Evolutionary conservation across 2,329 filamentous ascomycete genomes (phyloP), one percentile per base, ranked within the genome.

Genomic region (Botrytis galanthina): DNA sequence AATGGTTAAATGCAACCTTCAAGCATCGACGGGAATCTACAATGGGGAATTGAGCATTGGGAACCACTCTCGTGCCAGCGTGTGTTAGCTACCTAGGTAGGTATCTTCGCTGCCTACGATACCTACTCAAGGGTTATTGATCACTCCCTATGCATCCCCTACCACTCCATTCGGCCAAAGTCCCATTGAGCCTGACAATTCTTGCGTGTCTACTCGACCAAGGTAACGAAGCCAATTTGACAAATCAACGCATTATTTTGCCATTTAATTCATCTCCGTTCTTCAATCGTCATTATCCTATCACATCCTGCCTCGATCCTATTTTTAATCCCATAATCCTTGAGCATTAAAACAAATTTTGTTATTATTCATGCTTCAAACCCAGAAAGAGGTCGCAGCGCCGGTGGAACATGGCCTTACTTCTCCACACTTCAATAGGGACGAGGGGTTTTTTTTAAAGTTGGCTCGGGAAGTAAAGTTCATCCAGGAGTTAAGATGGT

Each of bases 201-300:
- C 63, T 66, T 18, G 37, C 37, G 20, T 44, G 26, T 42, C 39
- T n/a, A 18, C n/a, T 29, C 51, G 51, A 57, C 14, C 18, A 42
- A 61, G 62, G 42, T n/a, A 35, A 66, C 51, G 44, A 18, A 29
- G 37, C 22, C 48, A 57, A 42, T 39, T 44, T 59, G 60, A 29
- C 20, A 20, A 57, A 29, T 22, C 70, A 59, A 72, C 59, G 70
- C 74, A 76, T 75, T 70, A 76, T 57, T 75, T 75, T 72, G 62
- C 62, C 62, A 68, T 72, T 57, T 60, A 71, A 68, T 72, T 71
- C 63, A 73, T 73, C 44, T 67, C 59, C 71, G 71, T 59, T 69
- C 48, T 60, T 67, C 63, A 61, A 67, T 70, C 59, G 32, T 67
- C n/a, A n/a, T 62, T 14, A 7, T n/a, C 71, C 64, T 62, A 73